Conservation (phyloP, 2,329 filamentous ascomycete species). For the Rutstroemia sp. region DNA sequence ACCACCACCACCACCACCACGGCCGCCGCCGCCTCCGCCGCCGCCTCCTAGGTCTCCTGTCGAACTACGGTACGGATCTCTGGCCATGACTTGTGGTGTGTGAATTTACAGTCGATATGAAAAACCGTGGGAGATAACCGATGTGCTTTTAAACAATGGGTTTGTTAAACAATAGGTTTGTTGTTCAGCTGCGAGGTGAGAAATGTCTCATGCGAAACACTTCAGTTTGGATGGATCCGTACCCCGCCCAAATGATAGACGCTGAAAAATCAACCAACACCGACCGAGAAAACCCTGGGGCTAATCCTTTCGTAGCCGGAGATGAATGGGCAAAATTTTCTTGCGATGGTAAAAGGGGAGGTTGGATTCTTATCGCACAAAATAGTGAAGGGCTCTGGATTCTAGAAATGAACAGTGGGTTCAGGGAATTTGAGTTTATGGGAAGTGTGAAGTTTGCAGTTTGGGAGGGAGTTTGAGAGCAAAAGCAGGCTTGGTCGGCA, state of each 20-base stretch:
- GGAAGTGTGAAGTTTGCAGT: background rate
- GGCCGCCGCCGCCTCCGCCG: slow-evolving; percentile 30
- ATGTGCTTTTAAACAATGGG: background rate
- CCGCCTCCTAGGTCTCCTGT: slow-evolving; percentile 32
- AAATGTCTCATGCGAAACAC: background rate
- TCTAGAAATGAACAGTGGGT: background rate
- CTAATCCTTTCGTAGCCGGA: background rate
- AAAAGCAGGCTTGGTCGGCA: too few species aligned
- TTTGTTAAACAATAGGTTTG: background rate
- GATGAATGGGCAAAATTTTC: background rate
- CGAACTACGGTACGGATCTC: slow-evolving; percentile 28
- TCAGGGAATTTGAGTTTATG: background rate
- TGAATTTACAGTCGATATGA: background rate
- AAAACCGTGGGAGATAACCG: background rate
- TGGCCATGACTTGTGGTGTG: slow-evolving; percentile 16
- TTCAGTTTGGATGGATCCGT: background rate
- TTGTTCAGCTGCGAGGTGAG: slow-evolving; percentile 4
- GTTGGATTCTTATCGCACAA: background rate
- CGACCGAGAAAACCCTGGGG: background rate
- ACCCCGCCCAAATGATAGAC: slow-evolving; percentile 2
- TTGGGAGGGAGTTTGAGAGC: too few species aligned
- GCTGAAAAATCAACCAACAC: background rate
- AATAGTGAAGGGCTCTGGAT: background rate
- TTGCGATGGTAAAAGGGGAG: background rate
- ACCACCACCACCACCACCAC: too few species aligned